Evolutionary conservation across 441 rosid species (phyloP), one percentile per base, ranked within the genome.

Genomic region (Macaranga tanarius): DNA sequence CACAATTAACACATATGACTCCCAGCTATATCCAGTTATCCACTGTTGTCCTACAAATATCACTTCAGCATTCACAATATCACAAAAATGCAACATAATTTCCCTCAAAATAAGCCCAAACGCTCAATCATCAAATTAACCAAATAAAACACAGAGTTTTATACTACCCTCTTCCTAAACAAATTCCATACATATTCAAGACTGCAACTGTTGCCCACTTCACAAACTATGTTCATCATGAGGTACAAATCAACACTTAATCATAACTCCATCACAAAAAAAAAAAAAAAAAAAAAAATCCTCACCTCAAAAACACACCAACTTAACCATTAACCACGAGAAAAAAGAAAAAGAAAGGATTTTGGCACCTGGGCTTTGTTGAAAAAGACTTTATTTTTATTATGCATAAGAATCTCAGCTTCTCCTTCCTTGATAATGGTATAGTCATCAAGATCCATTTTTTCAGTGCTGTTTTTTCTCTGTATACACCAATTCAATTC

Each of bases 361-460:
- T 31, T 76, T 60, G 73, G 73, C 34, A 95, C 99, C 99, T 95
- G 99, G 76, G 99, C 89, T 74, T 90, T 91, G 86, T 95, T 95
- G 85, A 81, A 95, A 76, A 95, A 95, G 64, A 93, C 99, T 88
- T 91, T 87, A 56, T 95, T 95, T 77, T 90, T 90, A 65, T 88
- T 85, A 75, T 89, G 98, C 99, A 93, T 89, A 5, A 95, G 92
- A 83, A 95, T 88, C 91, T 93, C 97, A 40, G 97, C 98, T 72
- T 91, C 97, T 28, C 99, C 99, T 86, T 95, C 99, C 81, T 85
- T 93, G 66, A 93, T 86, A 74, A 93, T 77, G 7, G 89, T 84
- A 65, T 76, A 93, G 72, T 89, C 95, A 75, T 82, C 78, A 38
- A 94, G 89, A 87, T 74, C 80, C 76, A 45, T 52, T 52, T 52